Evolutionary conservation across 495 filamentous ascomycete genomes (phyloP).

Genomic region (Aspergillus mulundensis): DNA sequence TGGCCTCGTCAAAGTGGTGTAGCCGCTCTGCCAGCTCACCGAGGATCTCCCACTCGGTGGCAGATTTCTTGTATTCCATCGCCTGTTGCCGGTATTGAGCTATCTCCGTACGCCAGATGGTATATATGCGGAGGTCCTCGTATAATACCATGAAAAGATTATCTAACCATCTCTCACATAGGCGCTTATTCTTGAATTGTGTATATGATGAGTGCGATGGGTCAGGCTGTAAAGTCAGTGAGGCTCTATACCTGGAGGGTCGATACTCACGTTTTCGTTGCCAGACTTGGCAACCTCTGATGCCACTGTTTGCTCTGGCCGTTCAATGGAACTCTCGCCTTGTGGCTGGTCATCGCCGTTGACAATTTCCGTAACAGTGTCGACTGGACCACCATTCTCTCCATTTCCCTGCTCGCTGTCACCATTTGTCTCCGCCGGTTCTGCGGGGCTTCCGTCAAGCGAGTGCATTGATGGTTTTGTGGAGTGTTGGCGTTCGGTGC

Average conservation of each 20-base stretch:
- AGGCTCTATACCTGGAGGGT: neutral
- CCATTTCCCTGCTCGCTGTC: slow-evolving; percentile 32
- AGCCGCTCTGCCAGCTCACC: slow-evolving; percentile 88
- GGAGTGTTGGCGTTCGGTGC: slow-evolving; percentile 78
- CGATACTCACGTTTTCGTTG: slow-evolving; percentile 65
- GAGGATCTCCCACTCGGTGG: slow-evolving; percentile 97
- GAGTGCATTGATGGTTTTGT: slow-evolving; percentile 20
- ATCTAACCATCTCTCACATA: slow-evolving; percentile 97
- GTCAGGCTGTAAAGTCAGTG: slow-evolving; percentile 33
- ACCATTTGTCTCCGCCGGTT: slow-evolving; percentile 40
- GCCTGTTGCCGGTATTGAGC: slow-evolving; percentile 85
- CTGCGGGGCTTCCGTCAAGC: slow-evolving; percentile 9
- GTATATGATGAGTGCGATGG: slow-evolving; percentile 51
- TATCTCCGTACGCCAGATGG: slow-evolving; percentile 98
- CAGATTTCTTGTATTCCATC: slow-evolving; percentile 89
- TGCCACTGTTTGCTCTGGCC: slow-evolving; percentile 76
- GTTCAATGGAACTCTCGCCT: slow-evolving; percentile 56
- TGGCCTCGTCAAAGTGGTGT: slow-evolving; percentile 82
- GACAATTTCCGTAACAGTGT: slow-evolving; percentile 20
- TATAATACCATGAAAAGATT: slow-evolving; percentile 99
- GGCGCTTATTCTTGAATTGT: slow-evolving; percentile 87
- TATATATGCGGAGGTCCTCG: slow-evolving; percentile 96
- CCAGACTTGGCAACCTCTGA: slow-evolving; percentile 78
- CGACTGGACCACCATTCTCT: slow-evolving; percentile 31
- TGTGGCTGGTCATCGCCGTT: slow-evolving; percentile 36